Evolutionary conservation across 805 yeast species (phyloP).

Genomic region (Saccharomycopsis babjevae): DNA sequence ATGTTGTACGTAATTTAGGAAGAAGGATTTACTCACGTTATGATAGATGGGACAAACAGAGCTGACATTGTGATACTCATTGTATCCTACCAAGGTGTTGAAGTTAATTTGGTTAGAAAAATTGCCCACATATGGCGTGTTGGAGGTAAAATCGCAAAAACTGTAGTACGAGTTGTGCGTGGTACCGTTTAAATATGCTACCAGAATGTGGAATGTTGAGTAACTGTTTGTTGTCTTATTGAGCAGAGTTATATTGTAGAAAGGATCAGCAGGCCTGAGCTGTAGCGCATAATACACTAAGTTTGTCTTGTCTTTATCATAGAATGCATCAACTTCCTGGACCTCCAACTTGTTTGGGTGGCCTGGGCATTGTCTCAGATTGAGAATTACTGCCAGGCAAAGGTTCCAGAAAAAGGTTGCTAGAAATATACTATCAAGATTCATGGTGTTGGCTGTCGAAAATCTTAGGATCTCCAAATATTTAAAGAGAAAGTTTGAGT

Average conservation of each 20-base stretch:
- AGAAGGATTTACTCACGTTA: constrained; percentile 20
- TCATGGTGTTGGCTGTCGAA: not conserved
- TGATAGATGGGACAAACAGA: not conserved
- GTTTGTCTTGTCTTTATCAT: constrained; percentile 10
- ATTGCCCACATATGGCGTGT: not conserved
- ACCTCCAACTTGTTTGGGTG: constrained; percentile 1
- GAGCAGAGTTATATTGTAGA: constrained; percentile 31
- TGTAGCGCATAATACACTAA: constrained; percentile 6
- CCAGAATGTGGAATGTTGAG: constrained; percentile 38
- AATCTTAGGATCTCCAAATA: too few relatives aligned
- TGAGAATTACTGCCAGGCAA: not conserved
- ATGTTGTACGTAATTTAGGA: constrained; percentile 21
- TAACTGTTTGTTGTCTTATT: constrained; percentile 35
- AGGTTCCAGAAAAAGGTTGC: not conserved
- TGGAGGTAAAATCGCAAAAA: constrained; percentile 29
- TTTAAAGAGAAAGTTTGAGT: too few relatives aligned
- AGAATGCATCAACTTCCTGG: constrained; percentile 11
- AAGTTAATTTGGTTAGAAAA: not conserved
- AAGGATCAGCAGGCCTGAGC: not conserved
- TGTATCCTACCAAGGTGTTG: not conserved
- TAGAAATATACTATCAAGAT: not conserved
- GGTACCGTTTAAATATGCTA: constrained; percentile 35
- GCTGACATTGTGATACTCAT: not conserved
- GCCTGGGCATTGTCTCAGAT: not conserved
- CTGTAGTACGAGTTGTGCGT: constrained; percentile 32